Base-by-base conservation (phyloP, 768 basidiomycete genomes). In the Boletus huronensis region DNA sequence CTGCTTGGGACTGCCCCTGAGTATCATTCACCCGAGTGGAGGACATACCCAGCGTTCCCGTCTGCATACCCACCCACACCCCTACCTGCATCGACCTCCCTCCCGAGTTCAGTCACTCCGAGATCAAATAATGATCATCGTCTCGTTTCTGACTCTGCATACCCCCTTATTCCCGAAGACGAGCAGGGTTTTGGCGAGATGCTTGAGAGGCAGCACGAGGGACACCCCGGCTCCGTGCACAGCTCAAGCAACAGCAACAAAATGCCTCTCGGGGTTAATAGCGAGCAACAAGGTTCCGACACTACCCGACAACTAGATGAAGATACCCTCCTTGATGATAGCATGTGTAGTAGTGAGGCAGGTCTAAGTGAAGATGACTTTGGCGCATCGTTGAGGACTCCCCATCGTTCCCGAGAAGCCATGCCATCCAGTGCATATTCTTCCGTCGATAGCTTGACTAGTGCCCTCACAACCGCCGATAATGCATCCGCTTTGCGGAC, bases 61-160 rank as follows among this genome's bases (percentile, higher is more conserved):
- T 82, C 88, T 5, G 88, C 88, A 32, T 90, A 90, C 62, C 88
- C 87, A 9, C 76, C 85, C 0, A 88, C 85, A 14, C 87, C 87
- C 11, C 60, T 82, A n/a, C 72, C 72, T 21, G 68, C 70, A 17
- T 68, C 75, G 3, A 61, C 74, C 25, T 67, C 64, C 19, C 72
- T 74, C 44, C 72, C 67, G 54, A 47, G 42, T 9, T 64, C 52
- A 19, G 48, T 59, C 17, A 54, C 48, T 14, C 13, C 50, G 14
- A 52, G 52, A 32, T 50, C 47, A 23, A 47, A 53, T 34, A 25
- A 21, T 21, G 47, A 55, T 25, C 34, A 35, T 34, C 52, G 11
- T 50, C 50, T 31, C 34, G 9, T 53, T 55, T 54, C 54, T 21
- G 47, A 52, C 45, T 13, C 55, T 40, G 19, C 64, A 53, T 65